Percentiles rank a stretch among this genome's conserved stretches.
These are phyloP conservation scores for Orbilia quercus DNA, from an alignment of 2,329 filamentous ascomycete species.

Conservation along the genomic window DNA sequence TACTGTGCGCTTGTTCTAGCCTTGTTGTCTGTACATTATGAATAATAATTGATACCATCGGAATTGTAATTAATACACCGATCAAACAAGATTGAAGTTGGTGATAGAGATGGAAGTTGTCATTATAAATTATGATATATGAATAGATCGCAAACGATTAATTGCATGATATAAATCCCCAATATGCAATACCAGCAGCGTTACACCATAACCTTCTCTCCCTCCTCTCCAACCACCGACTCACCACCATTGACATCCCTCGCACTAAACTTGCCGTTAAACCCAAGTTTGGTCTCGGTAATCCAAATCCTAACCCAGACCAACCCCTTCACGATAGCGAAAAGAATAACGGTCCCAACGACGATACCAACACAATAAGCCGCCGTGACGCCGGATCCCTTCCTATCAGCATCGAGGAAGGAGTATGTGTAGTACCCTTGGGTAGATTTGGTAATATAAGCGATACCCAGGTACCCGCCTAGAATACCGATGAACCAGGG, in stretches of 20 bases:
- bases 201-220: conserved; percentile 52
- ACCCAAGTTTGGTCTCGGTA: conserved; percentile 65
- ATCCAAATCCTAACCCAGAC: conserved; percentile 68
- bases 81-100: no score
- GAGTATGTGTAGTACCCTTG: conserved; percentile 80
- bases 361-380: conserved; percentile 74
- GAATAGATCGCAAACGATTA: background rate
- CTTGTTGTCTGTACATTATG: conserved; percentile 29
- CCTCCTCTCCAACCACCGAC: conserved; percentile 58
- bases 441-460: conserved; percentile 77
- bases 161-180: background rate
- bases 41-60: conserved; percentile 36
- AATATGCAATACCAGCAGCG: background rate
- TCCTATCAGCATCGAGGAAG: conserved; percentile 75
- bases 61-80: background rate
- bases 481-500: conserved; percentile 76
- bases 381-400: conserved; percentile 70
- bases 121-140: conserved; percentile 13
- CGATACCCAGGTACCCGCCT: conserved; percentile 76
- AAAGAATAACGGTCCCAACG: conserved; percentile 68
- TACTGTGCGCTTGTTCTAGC: conserved; percentile 2
- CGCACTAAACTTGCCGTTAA: conserved; percentile 62
- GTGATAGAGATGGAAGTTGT: no score
- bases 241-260: conserved; percentile 58
- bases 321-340: conserved; percentile 67